Evolutionary conservation across 2,329 filamentous ascomycete genomes (phyloP).

Genomic region (Diaporthe longicolla): DNA sequence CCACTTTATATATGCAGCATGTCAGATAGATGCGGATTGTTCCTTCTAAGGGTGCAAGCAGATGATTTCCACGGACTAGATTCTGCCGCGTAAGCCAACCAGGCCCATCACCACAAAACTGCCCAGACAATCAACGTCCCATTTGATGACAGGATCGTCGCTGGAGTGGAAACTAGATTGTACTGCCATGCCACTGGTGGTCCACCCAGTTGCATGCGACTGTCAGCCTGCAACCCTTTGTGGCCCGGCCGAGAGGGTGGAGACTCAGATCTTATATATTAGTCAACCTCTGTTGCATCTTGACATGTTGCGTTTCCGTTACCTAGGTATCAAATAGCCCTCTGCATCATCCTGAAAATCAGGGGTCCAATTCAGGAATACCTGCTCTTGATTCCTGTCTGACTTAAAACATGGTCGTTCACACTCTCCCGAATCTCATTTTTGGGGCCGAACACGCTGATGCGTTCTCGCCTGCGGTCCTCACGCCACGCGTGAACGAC

Average conservation of each 20-base stretch:
- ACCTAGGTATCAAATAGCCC: too few relatives aligned
- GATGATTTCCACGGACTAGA: background rate
- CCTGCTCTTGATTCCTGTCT: background rate
- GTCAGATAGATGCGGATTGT: background rate
- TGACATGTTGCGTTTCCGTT: background rate
- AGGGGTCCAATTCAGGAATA: background rate
- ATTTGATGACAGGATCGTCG: background rate
- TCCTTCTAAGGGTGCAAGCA: background rate
- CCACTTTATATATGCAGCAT: background rate
- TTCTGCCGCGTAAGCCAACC: background rate
- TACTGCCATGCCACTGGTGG: background rate
- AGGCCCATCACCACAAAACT: background rate
- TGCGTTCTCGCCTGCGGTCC: background rate
- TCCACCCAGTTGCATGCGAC: background rate
- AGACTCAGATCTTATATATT: too few relatives aligned
- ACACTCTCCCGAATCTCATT: background rate
- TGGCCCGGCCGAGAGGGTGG: background rate
- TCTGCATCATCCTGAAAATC: background rate
- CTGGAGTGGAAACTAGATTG: background rate
- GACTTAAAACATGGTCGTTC: background rate
- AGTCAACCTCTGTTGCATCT: background rate
- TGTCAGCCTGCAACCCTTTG: background rate
- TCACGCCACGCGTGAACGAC: background rate
- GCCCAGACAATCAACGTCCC: background rate
- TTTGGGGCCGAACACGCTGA: background rate